A percentile compares a stretch with the other conserved stretches of the same genome.
Evolutionary conservation across 805 yeast genomes (phyloP).

Genomic region (Maudiozyma pseudohumilis): DNA sequence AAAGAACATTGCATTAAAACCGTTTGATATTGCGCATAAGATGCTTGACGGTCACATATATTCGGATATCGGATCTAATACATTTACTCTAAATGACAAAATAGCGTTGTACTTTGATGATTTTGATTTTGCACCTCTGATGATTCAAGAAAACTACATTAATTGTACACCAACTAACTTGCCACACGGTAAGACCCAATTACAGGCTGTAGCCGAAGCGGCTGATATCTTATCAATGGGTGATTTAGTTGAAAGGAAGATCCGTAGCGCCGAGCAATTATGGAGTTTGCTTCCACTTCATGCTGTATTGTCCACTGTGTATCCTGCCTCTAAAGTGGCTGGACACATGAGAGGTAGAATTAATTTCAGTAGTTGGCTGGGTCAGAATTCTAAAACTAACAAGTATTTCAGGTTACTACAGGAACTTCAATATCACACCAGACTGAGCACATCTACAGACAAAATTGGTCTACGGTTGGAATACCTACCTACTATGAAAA

Average conservation of each 20-base stretch:
- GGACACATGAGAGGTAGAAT: constrained; percentile 63
- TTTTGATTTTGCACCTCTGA: constrained; percentile 85
- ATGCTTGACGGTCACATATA: constrained; percentile 54
- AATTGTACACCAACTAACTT: constrained; percentile 47
- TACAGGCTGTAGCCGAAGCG: constrained; percentile 62
- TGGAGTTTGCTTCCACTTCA: constrained; percentile 92
- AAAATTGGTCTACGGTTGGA: constrained; percentile 65
- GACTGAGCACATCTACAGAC: constrained; percentile 70
- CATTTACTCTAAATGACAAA: constrained; percentile 63
- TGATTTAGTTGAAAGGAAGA: constrained; percentile 70
- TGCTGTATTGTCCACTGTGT: constrained; percentile 74
- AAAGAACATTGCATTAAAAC: constrained; percentile 81
- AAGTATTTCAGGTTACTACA: constrained; percentile 73
- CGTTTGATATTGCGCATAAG: constrained; percentile 77
- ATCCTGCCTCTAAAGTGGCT: constrained; percentile 65
- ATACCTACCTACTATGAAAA: constrained; percentile 57
- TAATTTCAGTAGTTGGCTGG: constrained; percentile 78
- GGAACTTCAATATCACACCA: constrained; percentile 80
- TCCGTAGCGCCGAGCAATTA: constrained; percentile 84
- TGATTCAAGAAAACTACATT: constrained; percentile 91
- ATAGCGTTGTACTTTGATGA: constrained; percentile 88
- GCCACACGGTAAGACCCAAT: constrained; percentile 38
- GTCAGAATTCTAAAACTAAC: constrained; percentile 76
- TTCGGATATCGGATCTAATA: constrained; percentile 33
- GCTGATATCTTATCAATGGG: constrained; percentile 81